Evolutionary conservation across 495 filamentous ascomycete species (phyloP).

Genomic region (Aspergillus bertholletiae): DNA sequence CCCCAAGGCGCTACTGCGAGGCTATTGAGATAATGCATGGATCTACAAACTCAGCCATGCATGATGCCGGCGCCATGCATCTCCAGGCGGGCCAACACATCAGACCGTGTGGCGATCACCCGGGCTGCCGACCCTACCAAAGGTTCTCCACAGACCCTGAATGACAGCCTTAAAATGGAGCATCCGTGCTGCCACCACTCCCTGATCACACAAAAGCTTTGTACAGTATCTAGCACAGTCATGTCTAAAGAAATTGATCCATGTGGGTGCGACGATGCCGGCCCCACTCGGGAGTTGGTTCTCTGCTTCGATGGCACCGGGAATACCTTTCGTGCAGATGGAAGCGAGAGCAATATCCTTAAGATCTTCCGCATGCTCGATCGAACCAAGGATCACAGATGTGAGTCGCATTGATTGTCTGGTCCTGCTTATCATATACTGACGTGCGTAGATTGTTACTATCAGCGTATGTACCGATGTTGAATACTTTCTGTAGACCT

Average conservation of each 20-base stretch:
- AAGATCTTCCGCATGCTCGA: constrained; percentile 31
- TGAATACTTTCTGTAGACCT: not conserved
- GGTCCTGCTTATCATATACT: not conserved
- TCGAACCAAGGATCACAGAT: constrained; percentile 14
- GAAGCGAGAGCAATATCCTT: constrained; percentile 30
- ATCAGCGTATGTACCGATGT: constrained; percentile 12
- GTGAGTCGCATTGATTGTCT: constrained; percentile 1
- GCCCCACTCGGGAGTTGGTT: constrained; percentile 13
- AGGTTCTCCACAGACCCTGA: not conserved
- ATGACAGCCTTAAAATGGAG: not conserved
- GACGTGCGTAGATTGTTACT: constrained; percentile 14
- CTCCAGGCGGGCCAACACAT: not conserved
- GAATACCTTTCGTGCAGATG: constrained; percentile 24
- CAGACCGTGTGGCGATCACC: not conserved
- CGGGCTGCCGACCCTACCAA: not conserved
- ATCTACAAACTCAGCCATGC: not conserved
- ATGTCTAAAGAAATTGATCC: not conserved
- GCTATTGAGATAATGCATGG: constrained; percentile 3
- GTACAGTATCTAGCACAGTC: not conserved
- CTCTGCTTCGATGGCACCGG: constrained; percentile 39
- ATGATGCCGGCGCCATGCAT: not conserved
- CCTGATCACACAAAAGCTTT: not conserved
- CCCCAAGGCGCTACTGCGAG: constrained; percentile 1
- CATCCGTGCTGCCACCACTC: not conserved
- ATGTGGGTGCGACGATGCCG: not conserved